Conservation (phyloP, 2,329 filamentous ascomycete genomes). For the Sarocladiaceae sp. region DNA sequence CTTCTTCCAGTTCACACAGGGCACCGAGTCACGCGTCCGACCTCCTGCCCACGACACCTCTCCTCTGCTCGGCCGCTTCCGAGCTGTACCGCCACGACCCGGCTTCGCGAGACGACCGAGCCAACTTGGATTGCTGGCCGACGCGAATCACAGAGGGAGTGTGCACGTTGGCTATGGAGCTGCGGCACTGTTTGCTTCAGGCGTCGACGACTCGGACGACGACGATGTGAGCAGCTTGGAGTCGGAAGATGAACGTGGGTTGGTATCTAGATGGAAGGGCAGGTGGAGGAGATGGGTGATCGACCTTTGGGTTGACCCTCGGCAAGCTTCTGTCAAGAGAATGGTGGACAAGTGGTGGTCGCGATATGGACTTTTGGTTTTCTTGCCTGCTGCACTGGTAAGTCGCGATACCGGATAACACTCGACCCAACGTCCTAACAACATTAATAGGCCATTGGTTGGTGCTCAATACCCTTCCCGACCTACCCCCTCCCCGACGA, state of each 20-base stretch:
- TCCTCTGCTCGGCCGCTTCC: constrained; percentile 58
- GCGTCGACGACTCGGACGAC: constrained; percentile 28
- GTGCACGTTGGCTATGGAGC: constrained; percentile 51
- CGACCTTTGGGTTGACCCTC: constrained; percentile 56
- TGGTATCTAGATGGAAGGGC: constrained; percentile 22
- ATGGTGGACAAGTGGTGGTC: constrained; percentile 58
- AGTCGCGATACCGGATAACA: no score
- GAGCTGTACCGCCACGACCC: constrained; percentile 48
- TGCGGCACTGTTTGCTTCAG: constrained; percentile 36
- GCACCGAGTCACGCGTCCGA: constrained; percentile 50
- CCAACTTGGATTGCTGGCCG: constrained; percentile 34
- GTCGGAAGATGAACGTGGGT: constrained; percentile 15
- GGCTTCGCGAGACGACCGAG: constrained; percentile 21
- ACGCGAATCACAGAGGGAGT: constrained; percentile 37
- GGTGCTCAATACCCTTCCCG: constrained; percentile 61
- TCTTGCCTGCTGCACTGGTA: constrained; percentile 55
- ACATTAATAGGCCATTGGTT: constrained; percentile 54
- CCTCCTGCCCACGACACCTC: constrained; percentile 43
- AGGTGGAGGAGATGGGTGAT: constrained; percentile 31
- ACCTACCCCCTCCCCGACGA: constrained; percentile 48
- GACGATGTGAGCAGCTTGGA: constrained; percentile 14
- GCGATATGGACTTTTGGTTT: constrained; percentile 53
- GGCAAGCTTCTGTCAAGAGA: constrained; percentile 49
- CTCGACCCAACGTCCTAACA: no score
- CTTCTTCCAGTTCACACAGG: constrained; percentile 63